Evolutionary conservation across 768 basidiomycete species (phyloP), one percentile per base, ranked within the genome.

Genomic region (Russula emetica): DNA sequence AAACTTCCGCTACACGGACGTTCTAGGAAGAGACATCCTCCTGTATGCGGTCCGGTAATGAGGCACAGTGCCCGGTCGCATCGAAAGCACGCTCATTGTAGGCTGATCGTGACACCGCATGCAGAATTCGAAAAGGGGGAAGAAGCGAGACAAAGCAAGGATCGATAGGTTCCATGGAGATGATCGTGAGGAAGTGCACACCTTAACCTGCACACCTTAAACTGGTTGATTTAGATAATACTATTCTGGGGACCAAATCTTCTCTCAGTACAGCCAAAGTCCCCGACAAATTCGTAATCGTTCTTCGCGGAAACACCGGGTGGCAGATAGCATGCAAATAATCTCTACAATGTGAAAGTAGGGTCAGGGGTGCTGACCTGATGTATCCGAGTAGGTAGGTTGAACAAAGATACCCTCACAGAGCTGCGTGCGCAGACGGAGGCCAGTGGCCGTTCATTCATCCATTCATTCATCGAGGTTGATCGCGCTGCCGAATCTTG

Each of bases 401-500:
- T 55, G 26, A 49, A 60, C 1, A 36, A 55, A 40, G 45, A n/a
- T 32, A 20, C 24, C 51, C n/a, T 54, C 36, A 11, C 36, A 40
- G 9, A 20, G 22, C 42, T 45, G 30, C 30, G 30, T 5, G 16
- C 42, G 42, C 52, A 53, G 34, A 40, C 24, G 40, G 34, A 40
- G 24, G 58, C 26, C 32, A 47, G 16, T 36, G n/a, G n/a, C 26
- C 28, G 42, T 13, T 22, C 54, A 52, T 50, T 71, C 70, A 89
- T 71, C 89, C 91, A 73, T 96, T 72, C 70, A 89, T 71, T 90
- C 91, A 73, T 96, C 94, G 52, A 97, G 82, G 74, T 97, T 97
- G 75, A 96, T 96, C 44, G 94, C 89, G 47, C 82, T 84, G 22
- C 94, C 94, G 72, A 98, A 98, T 75, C 94, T 95, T 30, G 90